phyloP scores from a whole-genome alignment of 202 grass and related monocot genomes.

The Panicum virgatum region DNA sequence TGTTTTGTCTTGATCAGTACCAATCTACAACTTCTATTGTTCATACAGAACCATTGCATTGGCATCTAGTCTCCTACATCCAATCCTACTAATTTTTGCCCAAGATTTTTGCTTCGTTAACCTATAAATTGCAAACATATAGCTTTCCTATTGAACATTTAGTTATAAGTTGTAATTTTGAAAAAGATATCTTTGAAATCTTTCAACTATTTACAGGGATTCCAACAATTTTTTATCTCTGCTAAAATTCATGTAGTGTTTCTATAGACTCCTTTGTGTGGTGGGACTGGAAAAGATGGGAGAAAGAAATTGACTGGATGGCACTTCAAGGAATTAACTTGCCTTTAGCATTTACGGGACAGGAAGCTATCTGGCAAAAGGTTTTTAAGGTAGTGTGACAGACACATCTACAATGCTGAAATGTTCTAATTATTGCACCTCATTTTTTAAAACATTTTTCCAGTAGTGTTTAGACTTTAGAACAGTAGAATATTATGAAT shows the following conservation, averaged over 20 bases:
- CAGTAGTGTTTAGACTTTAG: background rate
- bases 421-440: background rate
- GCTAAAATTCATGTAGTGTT: conserved; percentile 44
- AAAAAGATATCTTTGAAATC: conserved; percentile 11
- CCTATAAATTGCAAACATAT: background rate
- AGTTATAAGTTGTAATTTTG: background rate
- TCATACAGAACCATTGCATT: background rate
- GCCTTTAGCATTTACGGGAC: conserved; percentile 98
- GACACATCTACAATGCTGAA: conserved; percentile 11
- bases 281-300: conserved; percentile 98
- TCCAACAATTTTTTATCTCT: conserved; percentile 35
- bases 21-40: background rate
- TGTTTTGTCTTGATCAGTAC: conserved; percentile 14
- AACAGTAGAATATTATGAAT: background rate
- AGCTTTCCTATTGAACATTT: conserved; percentile 2
- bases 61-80: background rate
- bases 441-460: background rate
- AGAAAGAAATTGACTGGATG: conserved; percentile 99
- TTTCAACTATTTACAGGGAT: conserved; percentile 16
- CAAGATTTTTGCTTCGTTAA: conserved; percentile 12
- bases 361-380: conserved; percentile 89
- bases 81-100: background rate
- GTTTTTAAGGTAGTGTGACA: conserved; percentile 76
- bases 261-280: conserved; percentile 89
- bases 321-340: conserved; percentile 99